These are phyloP conservation scores for Maudiozyma barnettii DNA, from an alignment of 805 yeast species.

Conservation along the genomic window DNA sequence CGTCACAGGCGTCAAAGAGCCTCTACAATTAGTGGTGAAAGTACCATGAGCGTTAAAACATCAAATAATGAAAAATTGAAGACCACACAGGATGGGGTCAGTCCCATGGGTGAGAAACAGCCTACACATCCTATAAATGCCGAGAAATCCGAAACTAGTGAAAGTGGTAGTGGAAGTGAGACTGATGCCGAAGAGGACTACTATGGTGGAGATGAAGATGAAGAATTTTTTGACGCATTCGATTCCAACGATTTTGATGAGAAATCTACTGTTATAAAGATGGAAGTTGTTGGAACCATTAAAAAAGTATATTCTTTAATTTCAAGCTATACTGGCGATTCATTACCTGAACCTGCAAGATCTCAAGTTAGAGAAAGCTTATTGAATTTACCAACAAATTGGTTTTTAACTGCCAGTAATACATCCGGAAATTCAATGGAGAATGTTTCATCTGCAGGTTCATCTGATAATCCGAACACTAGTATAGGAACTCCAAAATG, in stretches of 20 bases:
- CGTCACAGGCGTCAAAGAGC: not conserved
- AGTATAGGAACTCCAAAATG: not conserved
- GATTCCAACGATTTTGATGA: constrained; percentile 18
- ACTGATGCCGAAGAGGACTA: constrained; percentile 3
- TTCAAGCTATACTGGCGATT: constrained; percentile 71
- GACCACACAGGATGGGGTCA: not conserved
- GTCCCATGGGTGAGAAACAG: not conserved
- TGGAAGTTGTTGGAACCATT: constrained; percentile 81
- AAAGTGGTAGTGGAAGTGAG: constrained; percentile 2
- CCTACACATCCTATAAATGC: too few species aligned
- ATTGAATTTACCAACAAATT: constrained; percentile 60
- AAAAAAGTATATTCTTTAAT: constrained; percentile 80
- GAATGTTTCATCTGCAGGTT: not conserved
- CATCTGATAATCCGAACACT: not conserved
- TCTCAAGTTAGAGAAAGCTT: constrained; percentile 71
- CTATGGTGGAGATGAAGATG: constrained; percentile 18
- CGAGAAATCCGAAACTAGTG: not conserved
- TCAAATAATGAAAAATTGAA: not conserved
- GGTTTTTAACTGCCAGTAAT: constrained; percentile 42
- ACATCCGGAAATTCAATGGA: not conserved
- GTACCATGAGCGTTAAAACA: not conserved
- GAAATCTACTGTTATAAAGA: constrained; percentile 42
- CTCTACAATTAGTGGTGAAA: not conserved
- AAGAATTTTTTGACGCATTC: constrained; percentile 29
- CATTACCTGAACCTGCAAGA: constrained; percentile 70